These are phyloP conservation scores for Hyparrhenia diplandra DNA, from an alignment of 176 grass and related monocot genomes.

Conservation along the genomic window DNA sequence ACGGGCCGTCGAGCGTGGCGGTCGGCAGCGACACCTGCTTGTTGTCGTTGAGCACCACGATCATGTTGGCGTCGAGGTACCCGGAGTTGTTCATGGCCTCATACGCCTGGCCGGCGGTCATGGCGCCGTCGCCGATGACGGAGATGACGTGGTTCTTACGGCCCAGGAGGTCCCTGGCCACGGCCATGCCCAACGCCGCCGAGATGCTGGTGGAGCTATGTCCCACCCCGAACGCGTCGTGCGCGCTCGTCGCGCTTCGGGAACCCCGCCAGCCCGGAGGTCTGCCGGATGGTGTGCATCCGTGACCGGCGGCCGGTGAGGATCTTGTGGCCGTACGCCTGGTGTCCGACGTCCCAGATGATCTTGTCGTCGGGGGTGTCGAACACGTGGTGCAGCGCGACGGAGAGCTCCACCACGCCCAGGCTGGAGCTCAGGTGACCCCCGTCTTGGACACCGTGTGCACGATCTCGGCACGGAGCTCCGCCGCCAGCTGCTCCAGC, in stretches of 20 bases:
- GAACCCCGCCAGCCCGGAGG: constrained; percentile 87
- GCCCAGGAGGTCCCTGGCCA: constrained; percentile 70
- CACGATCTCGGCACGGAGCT: constrained; percentile 79
- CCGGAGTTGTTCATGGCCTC: constrained; percentile 98
- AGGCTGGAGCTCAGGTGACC: constrained; percentile 86
- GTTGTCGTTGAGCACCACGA: constrained; percentile 93
- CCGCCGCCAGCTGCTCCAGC: constrained; percentile 81
- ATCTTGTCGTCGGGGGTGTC: constrained; percentile 88
- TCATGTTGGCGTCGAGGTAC: constrained; percentile 84
- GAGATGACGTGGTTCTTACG: constrained; percentile 81
- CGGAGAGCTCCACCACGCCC: constrained; percentile 79
- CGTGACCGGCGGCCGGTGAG: constrained; percentile 75
- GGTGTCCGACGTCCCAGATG: constrained; percentile 98
- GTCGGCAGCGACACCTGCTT: constrained; percentile 95
- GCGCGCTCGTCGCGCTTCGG: constrained; percentile 91
- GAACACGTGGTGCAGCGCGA: constrained; percentile 91
- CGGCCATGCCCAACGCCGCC: constrained; percentile 90
- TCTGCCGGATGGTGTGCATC: constrained; percentile 88
- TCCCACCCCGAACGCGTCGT: constrained; percentile 87
- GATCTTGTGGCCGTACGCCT: constrained; percentile 97
- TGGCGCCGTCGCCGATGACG: constrained; percentile 93
- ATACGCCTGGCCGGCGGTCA: constrained; percentile 95
- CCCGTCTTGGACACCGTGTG: constrained; percentile 64
- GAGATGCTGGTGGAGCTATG: constrained; percentile 98
- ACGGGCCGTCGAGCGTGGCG: constrained; percentile 72